Evolutionary conservation across 805 yeast species (phyloP), one percentile per base, ranked within the genome.

Genomic region (Metschnikowia baotianmanensis): DNA sequence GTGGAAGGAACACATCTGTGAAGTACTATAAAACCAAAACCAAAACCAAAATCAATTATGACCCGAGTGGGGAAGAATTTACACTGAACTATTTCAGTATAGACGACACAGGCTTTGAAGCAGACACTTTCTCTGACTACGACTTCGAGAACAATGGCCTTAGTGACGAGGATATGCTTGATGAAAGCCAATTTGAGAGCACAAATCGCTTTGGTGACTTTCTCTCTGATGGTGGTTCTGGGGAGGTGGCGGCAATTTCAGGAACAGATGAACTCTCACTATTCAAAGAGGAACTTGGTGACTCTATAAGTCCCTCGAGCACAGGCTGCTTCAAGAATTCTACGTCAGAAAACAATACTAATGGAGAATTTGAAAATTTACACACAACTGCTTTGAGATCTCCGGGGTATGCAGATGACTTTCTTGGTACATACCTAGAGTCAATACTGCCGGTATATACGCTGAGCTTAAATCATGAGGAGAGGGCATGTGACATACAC

Each of bases 1-100:
- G 74, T n/a, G 78, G 77, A 3, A 62, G 83, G 45, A 76, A 77
- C 39, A 62, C 75, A 1, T 77, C 83, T 0, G 69, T 74, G 17
- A 72, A 75, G 43, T 78, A 77, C 53, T 78, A 79, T 53, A 74
- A 74, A 38, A 60, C 65, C 2, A 43, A 40, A 31, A 18, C 41
- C 12, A 29, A 33, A 4, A 26, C 15, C 22, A 31, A 11, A 13
- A 11, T 10, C 11, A 25, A 19, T 15, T 39, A 37, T 18, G 41
- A 22, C 11, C n/a, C 34, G 12, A 25, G 8, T 12, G n/a, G n/a
- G n/a, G n/a, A n/a, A n/a, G n/a, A n/a, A n/a, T n/a, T n/a, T n/a
- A 15, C 38, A 2, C 41, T 22, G 10, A 61, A 57, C 29, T 56
- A 53, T 10, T 61, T 60, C 37, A 54, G 49, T 34, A 56, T 63